Base-by-base conservation (phyloP, 2,329 filamentous ascomycete species). In the Colletotrichum truncatum region DNA sequence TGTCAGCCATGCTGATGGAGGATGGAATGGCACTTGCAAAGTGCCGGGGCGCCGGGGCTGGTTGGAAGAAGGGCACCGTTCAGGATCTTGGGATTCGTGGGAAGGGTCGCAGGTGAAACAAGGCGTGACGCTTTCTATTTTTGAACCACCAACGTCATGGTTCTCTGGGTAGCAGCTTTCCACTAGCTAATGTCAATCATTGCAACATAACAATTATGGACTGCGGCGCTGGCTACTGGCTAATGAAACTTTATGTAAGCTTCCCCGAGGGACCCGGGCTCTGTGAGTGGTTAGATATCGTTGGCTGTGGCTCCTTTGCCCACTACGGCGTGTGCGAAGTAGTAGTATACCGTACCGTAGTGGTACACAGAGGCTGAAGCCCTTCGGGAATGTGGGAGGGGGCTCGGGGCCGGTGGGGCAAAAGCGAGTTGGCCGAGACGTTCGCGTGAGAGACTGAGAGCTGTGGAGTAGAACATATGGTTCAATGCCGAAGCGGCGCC, bases 131-230 rank as follows among this genome's bases (percentile, higher is more conserved):
- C 9, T 36, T 65, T 65, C 62, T 65, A 65, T 65, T 65, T 65
- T 65, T 62, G 62, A 48, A 32, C n/a, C 36, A 38, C 38, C 14
- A 51, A 65, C 62, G 62, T 65, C 62, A 65, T 62, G 57, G 49
- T 45, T 49, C 48, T 14, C 26, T 34, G 46, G 34, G 45, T 46
- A 23, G 32, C 38, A 28, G 30, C 26, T 12, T 14, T n/a, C 23
- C 45, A 49, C 28, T 60, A 32, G 36, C 52, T 57, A 38, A 41
- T 46, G 55, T 36, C 60, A 55, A 64, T 64, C 55, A 23, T 26
- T 55, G 54, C 56, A 56, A 39, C 56, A 53, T 54, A 23, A 46
- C 8, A n/a, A 48, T 16, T 34, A 16, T 34, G 48, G 28, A 16
- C 45, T 30, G 26, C 12, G 25, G 25, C 12, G n/a, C 10, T 4